Conservation (phyloP, 208 protist species). For the Leishmania arabica region DNA sequence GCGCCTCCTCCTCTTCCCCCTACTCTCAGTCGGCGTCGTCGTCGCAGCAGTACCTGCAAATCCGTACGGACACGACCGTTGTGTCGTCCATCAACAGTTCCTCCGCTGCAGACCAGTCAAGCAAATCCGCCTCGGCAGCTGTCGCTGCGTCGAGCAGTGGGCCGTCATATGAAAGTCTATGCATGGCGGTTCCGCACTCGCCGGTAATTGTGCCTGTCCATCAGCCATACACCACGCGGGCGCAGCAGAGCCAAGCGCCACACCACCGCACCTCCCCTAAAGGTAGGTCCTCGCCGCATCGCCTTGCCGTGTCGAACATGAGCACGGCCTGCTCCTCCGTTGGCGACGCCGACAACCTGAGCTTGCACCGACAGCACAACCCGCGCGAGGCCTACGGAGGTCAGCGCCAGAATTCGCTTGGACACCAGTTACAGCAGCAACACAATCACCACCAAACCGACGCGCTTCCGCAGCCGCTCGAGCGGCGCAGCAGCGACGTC, state of each 20-base stretch:
- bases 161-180: not conserved
- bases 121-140: conserved; percentile 6
- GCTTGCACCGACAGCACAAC: not conserved
- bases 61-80: conserved; percentile 22
- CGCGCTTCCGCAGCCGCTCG: not conserved
- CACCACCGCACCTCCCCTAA: not conserved
- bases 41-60: conserved; percentile 19
- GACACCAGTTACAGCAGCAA: conserved; percentile 9
- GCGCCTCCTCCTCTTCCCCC: not conserved
- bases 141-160: not conserved
- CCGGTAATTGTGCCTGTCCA: not conserved
- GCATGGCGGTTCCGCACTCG: not conserved
- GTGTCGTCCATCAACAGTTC: conserved; percentile 23
- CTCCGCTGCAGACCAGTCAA: conserved; percentile 5
- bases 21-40: conserved; percentile 6
- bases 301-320: conserved; percentile 10
- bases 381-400: not conserved
- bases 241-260: conserved; percentile 6
- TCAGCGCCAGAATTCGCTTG: not conserved
- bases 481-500: conserved; percentile 17
- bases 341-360: conserved; percentile 2
- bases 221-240: not conserved
- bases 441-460: not conserved
- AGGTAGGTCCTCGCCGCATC: not conserved
- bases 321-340: conserved; percentile 29